Conservation (phyloP, 1,284 basidiomycete species). For the Porogramme epimiltina region DNA sequence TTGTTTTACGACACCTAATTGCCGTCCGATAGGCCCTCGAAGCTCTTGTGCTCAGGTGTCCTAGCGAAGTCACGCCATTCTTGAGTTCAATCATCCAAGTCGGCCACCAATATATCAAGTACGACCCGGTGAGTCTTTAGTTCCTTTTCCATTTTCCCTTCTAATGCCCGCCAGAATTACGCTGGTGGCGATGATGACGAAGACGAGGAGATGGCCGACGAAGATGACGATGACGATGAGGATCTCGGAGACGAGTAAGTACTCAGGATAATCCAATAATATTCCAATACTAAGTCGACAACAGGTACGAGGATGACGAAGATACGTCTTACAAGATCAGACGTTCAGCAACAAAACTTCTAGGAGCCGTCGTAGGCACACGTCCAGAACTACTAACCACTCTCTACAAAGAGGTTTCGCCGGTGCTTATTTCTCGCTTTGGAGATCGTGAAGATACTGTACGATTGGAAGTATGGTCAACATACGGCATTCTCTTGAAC, state of each 20-base stretch:
- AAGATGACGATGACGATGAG: slow-evolving; percentile 78
- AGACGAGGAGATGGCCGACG: slow-evolving; percentile 82
- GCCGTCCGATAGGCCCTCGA: slow-evolving; percentile 72
- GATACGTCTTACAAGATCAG: slow-evolving; percentile 99
- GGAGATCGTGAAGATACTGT: slow-evolving; percentile 96
- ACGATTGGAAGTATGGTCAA: slow-evolving; percentile 89
- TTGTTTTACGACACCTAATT: no score
- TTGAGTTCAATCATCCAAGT: slow-evolving; percentile 69
- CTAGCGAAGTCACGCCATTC: slow-evolving; percentile 78
- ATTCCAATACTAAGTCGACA: not conserved
- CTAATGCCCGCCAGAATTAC: slow-evolving; percentile 67
- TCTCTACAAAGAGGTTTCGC: slow-evolving; percentile 85
- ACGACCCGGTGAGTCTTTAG: slow-evolving; percentile 79
- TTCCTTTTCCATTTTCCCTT: no score
- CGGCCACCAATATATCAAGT: slow-evolving; percentile 82
- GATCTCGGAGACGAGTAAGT: slow-evolving; percentile 78
- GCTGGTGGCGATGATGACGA: slow-evolving; percentile 79
- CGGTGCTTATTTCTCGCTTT: slow-evolving; percentile 88
- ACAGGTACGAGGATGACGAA: slow-evolving; percentile 94
- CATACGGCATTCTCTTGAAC: slow-evolving; percentile 79
- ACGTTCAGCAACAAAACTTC: slow-evolving; percentile 88
- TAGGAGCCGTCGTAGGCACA: slow-evolving; percentile 84
- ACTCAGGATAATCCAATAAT: not conserved
- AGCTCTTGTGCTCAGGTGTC: slow-evolving; percentile 80
- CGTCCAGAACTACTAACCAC: slow-evolving; percentile 83